Percentiles rank a stretch among this genome's conserved stretches.
phyloP scores from a whole-genome alignment of 305 asterid species.

The Petunia hybrid region DNA sequence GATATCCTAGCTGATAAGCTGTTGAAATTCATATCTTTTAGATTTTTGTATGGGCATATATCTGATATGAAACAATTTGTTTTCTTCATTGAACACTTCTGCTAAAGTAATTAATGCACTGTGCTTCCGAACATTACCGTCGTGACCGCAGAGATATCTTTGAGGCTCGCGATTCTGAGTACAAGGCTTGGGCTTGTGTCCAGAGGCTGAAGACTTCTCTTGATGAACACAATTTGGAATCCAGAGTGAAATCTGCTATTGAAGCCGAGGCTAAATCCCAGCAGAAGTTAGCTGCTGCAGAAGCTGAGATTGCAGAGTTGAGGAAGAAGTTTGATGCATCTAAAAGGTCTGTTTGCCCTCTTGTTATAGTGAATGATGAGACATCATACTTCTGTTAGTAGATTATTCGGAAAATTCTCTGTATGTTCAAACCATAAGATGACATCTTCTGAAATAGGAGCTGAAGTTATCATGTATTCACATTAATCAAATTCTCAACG shows the following conservation, averaged over 20 bases:
- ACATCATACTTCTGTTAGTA: constrained; percentile 7
- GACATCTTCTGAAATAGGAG: constrained; percentile 12
- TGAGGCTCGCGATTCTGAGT: constrained; percentile 81
- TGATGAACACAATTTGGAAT: constrained; percentile 86
- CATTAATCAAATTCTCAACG: not conserved
- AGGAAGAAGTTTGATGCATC: constrained; percentile 82
- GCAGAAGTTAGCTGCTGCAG: constrained; percentile 93
- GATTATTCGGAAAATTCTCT: constrained; percentile 17
- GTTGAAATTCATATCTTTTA: constrained; percentile 21
- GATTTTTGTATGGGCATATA: constrained; percentile 20
- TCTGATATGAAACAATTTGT: constrained; percentile 1
- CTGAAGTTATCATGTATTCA: constrained; percentile 3
- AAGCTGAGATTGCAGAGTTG: constrained; percentile 93
- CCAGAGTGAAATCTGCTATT: constrained; percentile 89
- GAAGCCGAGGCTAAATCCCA: constrained; percentile 95
- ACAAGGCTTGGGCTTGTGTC: constrained; percentile 92
- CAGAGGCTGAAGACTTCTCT: constrained; percentile 81
- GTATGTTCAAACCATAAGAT: not conserved
- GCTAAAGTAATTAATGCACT: not conserved
- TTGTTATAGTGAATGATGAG: constrained; percentile 26
- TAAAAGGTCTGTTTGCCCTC: constrained; percentile 60
- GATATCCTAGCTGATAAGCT: constrained; percentile 16
- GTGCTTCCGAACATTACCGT: constrained; percentile 34
- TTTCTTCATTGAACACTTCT: not conserved
- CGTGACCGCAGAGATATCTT: constrained; percentile 71